Conservation (phyloP, 495 filamentous ascomycete genomes). For the Penicillium pulvis region DNA sequence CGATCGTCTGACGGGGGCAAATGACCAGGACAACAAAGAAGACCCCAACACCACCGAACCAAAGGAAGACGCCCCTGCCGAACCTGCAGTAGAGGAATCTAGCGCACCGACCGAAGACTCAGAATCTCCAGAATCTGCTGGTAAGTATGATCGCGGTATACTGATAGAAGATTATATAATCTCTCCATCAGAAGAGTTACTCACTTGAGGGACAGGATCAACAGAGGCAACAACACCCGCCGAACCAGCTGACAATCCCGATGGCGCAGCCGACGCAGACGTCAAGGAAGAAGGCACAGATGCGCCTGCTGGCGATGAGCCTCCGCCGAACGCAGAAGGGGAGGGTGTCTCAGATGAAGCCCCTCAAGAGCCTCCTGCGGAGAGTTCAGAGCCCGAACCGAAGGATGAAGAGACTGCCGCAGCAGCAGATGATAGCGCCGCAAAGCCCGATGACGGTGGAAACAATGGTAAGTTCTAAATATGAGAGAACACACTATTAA, state of each 20-base stretch:
- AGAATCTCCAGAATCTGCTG: slow-evolving; percentile 30
- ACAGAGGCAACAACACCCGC: slow-evolving; percentile 30
- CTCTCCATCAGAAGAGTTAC: slow-evolving; percentile 7
- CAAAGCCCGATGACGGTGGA: slow-evolving; percentile 13
- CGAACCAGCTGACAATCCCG: slow-evolving; percentile 27
- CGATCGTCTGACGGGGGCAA: slow-evolving; percentile 42
- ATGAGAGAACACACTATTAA: background rate
- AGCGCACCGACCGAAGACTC: slow-evolving; percentile 25
- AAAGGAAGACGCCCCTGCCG: slow-evolving; percentile 22
- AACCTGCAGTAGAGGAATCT: slow-evolving; percentile 17
- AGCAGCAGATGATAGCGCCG: slow-evolving; percentile 14
- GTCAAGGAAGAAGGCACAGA: slow-evolving; percentile 26
- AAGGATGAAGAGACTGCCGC: slow-evolving; percentile 13
- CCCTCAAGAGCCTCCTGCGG: slow-evolving; percentile 20
- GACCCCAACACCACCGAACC: slow-evolving; percentile 27
- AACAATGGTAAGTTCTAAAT: slow-evolving; percentile 22
- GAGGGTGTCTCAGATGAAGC: slow-evolving; percentile 24
- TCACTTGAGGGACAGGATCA: slow-evolving; percentile 28
- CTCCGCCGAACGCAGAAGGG: slow-evolving; percentile 19
- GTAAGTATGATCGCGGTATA: slow-evolving; percentile 24
- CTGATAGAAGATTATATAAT: background rate
- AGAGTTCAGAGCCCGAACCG: slow-evolving; percentile 17
- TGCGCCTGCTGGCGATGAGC: slow-evolving; percentile 19
- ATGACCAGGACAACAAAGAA: slow-evolving; percentile 43
- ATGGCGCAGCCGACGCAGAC: slow-evolving; percentile 21